These are phyloP conservation scores for Huntiella savannae DNA, from an alignment of 2,329 filamentous ascomycete species.

Conservation along the genomic window DNA sequence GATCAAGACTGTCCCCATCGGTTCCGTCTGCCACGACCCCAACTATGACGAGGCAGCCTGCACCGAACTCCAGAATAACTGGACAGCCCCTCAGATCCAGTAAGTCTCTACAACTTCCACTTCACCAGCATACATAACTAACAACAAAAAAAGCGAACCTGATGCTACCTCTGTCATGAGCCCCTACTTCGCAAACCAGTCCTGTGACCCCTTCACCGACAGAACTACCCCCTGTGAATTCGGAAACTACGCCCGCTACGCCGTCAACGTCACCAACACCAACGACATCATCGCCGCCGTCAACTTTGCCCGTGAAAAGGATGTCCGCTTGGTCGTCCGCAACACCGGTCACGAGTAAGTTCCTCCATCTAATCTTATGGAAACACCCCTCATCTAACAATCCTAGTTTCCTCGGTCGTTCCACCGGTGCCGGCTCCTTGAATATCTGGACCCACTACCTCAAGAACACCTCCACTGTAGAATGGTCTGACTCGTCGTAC, in stretches of 20 bases:
- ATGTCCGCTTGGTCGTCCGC: constrained; percentile 20
- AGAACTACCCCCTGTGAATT: constrained; percentile 22
- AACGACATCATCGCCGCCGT: constrained; percentile 19
- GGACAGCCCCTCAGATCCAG: constrained; percentile 20
- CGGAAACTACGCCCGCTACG: constrained; percentile 25
- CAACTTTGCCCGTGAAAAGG: constrained; percentile 21
- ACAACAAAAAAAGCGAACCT: constrained; percentile 14
- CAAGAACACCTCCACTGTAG: constrained; percentile 17
- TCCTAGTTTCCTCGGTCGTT: constrained; percentile 19
- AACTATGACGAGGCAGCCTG: constrained; percentile 27
- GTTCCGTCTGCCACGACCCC: constrained; percentile 30
- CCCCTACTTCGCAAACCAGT: constrained; percentile 20
- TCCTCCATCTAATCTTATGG: constrained; percentile 14
- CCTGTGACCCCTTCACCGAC: constrained; percentile 22
- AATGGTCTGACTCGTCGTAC: constrained; percentile 17
- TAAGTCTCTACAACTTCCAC: constrained; percentile 13
- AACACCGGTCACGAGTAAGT: constrained; percentile 19
- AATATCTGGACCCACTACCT: constrained; percentile 23
- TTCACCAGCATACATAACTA: not conserved
- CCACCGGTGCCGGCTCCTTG: constrained; percentile 19
- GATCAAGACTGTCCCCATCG: constrained; percentile 33
- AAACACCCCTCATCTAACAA: not conserved
- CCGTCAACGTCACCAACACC: constrained; percentile 18
- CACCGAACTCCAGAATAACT: constrained; percentile 18
- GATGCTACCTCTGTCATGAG: constrained; percentile 24